Base-by-base conservation (phyloP, 2,329 filamentous ascomycete species). In the Phaeoacremonium minimum region DNA sequence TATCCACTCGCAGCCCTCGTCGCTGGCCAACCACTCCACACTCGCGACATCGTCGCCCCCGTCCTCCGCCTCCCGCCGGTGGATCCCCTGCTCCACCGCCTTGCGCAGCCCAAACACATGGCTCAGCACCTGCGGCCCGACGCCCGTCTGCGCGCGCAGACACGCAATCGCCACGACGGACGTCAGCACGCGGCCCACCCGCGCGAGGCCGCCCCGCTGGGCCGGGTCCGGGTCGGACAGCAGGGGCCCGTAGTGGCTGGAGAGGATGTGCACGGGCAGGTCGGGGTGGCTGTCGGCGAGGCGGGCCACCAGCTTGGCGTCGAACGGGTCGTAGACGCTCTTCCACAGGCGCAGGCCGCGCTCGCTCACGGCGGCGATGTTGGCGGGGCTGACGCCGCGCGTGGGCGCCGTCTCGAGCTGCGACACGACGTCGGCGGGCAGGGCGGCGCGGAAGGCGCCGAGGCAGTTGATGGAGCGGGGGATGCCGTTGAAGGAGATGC, bases 381-480 rank as follows among this genome's bases (percentile, higher is more conserved):
- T 83, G 8, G 64, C 49, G 0, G 65, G 48, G 0, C 65, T 72
- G 2, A 75, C 64, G 3, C 56, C 47, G 31, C 83, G 76, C 7
- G 80, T 79, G 0, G 82, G 67, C 18, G 52, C 61, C 1, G 69
- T 78, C 38, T 71, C 70, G 4, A 91, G 71, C 5, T 59, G 52
- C 1, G 66, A 54, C 4, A 67, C 56, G 5, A 89, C 64, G 5
- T 72, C 60, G 1, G 63, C 41, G 0, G 85, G 81, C 0, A 93
- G 75, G 18, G 69, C 65, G 28, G 71, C 67, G 49, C 75, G 71
- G 67, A 90, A 89, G 16, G 80, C 80, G 50, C 80, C 82, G 3
- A 94, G 79, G 50, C 77, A 82, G 70, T 93, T 93, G 66, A 93
- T 93, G 17, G 82, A 84, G 46, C 87, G 82, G 3, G 87, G 87